Base-by-base conservation (phyloP, 2,329 filamentous ascomycete genomes). In the Ascochyta pisi region DNA sequence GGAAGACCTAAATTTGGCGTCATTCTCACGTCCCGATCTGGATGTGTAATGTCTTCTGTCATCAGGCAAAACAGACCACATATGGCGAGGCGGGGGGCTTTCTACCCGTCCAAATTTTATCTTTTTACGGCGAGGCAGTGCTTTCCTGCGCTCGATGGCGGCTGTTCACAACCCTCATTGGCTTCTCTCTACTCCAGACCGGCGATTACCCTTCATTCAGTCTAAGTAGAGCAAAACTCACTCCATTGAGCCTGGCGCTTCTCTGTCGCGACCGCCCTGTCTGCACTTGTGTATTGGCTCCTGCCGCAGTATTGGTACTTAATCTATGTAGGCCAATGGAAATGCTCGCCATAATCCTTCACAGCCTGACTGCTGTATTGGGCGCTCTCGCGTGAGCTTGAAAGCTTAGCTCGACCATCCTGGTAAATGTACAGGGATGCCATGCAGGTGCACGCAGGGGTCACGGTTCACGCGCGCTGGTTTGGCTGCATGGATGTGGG, bases 251-350 rank as follows among this genome's bases (percentile, higher is more conserved):
- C n/a, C 37, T 47, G 37, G 47, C 38, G 42, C 16, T 50, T 31
- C 29, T 37, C 23, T 50, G 40, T 40, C 45, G 38, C 34, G 33
- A 24, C 16, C 12, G 35, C 24, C 19, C 33, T 41, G 37, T 10
- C 53, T 56, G 53, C 53, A 48, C 24, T 9, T 51, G 42, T 47
- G 47, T 56, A 56, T 56, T 47, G 53, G 19, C 22, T 50, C 23
- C 38, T 26, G 43, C 53, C 42, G 10, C n/a, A 41, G 42, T 51
- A 24, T 51, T 37, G 38, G 53, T 31, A 47, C 1, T 56, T 48
- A 47, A 56, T 56, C 37, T 56, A 42, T 27, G 3, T 34, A 2
- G 8, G 16, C 53, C 53, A 56, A 56, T 56, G 10, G 27, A 6
- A 38, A 24, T 34, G 33, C 47, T 50, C 24, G 24, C 6, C 29